These are phyloP conservation scores for Bodo saltans DNA, from an alignment of 78 protist species.

Conservation along the genomic window DNA sequence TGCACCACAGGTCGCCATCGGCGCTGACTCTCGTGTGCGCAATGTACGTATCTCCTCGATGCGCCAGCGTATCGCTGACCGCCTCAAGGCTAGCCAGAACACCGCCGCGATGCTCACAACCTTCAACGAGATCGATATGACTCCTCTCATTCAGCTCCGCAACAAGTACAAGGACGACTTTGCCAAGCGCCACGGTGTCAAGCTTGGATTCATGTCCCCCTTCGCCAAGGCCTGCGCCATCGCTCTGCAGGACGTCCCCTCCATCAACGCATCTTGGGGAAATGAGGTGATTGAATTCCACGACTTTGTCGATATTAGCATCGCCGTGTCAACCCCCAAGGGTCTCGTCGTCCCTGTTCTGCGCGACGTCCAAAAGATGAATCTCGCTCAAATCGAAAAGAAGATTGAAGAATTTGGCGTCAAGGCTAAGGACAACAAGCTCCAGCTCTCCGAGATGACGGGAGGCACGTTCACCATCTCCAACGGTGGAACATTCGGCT, in stretches of 20 bases:
- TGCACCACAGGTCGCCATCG: slow-evolving; percentile 13
- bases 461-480: slow-evolving; percentile 98
- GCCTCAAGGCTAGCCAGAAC: slow-evolving; percentile 92
- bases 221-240: slow-evolving; percentile 84
- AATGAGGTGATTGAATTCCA: slow-evolving; percentile 80
- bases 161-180: slow-evolving; percentile 85
- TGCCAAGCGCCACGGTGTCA: slow-evolving; percentile 88
- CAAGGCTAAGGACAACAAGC: slow-evolving; percentile 68
- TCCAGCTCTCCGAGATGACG: slow-evolving; percentile 89
- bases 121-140: slow-evolving; percentile 95
- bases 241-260: slow-evolving; percentile 81
- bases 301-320: slow-evolving; percentile 81
- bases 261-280: slow-evolving; percentile 80
- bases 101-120: slow-evolving; percentile 95
- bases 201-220: slow-evolving; percentile 97
- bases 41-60: slow-evolving; percentile 84
- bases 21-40: not conserved
- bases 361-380: slow-evolving; percentile 68
- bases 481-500: slow-evolving; percentile 95
- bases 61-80: slow-evolving; percentile 83
- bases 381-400: slow-evolving; percentile 80
- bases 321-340: slow-evolving; percentile 93
- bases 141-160: slow-evolving; percentile 74
- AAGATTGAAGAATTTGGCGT: slow-evolving; percentile 59
- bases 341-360: slow-evolving; percentile 90